These are phyloP conservation scores for Cryphonectria parasitica DNA, from an alignment of 2,329 filamentous ascomycete species.

Conservation along the genomic window DNA sequence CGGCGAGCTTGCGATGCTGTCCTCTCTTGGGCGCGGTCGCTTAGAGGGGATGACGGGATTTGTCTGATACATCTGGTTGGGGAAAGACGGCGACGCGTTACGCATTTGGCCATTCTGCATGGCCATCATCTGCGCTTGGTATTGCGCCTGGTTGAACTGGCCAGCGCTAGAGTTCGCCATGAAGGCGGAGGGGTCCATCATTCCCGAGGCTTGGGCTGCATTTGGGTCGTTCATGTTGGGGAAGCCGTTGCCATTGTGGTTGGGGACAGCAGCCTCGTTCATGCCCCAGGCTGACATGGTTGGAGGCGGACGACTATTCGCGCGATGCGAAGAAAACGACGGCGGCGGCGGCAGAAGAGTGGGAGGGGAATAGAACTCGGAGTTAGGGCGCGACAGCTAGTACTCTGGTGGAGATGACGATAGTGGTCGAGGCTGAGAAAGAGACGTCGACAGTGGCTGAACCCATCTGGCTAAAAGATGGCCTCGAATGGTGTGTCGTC, in stretches of 20 bases:
- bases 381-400: slow-evolving; percentile 8
- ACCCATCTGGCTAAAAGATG: slow-evolving; percentile 50
- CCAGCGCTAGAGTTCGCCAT: slow-evolving; percentile 56
- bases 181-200: slow-evolving; percentile 69
- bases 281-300: slow-evolving; percentile 72
- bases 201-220: slow-evolving; percentile 47
- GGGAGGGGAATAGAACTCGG: slow-evolving; percentile 14
- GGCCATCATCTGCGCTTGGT: slow-evolving; percentile 54
- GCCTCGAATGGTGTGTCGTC: slow-evolving; percentile 7
- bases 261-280: slow-evolving; percentile 69
- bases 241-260: slow-evolving; percentile 72
- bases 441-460: slow-evolving; percentile 33
- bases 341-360: slow-evolving; percentile 20
- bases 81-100: slow-evolving; percentile 79
- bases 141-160: slow-evolving; percentile 66
- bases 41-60: slow-evolving; percentile 90
- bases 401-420: slow-evolving; percentile 29
- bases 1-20: slow-evolving; percentile 82
- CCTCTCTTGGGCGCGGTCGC: slow-evolving; percentile 78
- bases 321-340: slow-evolving; percentile 21
- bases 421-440: slow-evolving; percentile 9
- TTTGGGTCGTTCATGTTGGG: slow-evolving; percentile 67
- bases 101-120: slow-evolving; percentile 86
- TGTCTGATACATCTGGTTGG: slow-evolving; percentile 79
- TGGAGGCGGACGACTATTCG: slow-evolving; percentile 41